Base-by-base conservation (phyloP, 169 alveolate genomes). In the Plasmodium relictum region DNA sequence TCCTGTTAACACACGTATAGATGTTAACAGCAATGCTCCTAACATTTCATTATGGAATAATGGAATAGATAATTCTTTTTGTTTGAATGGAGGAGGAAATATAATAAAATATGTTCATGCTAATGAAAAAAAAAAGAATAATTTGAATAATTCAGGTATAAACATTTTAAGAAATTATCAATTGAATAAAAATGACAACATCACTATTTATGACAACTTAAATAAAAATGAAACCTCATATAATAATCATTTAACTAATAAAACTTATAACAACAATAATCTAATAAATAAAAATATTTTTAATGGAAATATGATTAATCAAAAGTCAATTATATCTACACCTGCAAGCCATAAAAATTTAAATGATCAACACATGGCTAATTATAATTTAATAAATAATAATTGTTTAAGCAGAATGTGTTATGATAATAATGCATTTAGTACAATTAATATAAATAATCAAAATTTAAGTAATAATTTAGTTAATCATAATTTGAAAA, bases 191-290 rank as follows among this genome's bases (percentile, higher is more conserved):
- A 16, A 20, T 37, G 39, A 41, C 39, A 31, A 52, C 20, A 73
- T 22, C 66, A 37, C 22, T n/a, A 2, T 9, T 63, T 73, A 73
- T 58, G 22, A 41, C 44, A 22, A 56, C 56, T 14, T 58, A 16
- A 42, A 65, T 31, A 6, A 22, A 18, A 56, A 26, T 18, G 73
- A 24, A 41, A 14, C 3, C 20, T 4, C 62, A 6, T 26, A 14
- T 59, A 73, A 59, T 42, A 42, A 22, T 16, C 24, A 58, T 14
- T 20, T 20, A 42, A 41, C 56, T 71, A 73, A 48, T 65, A 73
- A 61, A 65, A 10, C 58, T 48, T 2, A 14, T 37, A 61, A 22
- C 37, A 50, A 20, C 68, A 16, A 9, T 56, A 16, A 16, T 14
- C 0, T 14, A 14, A 16, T 56, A 14, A 56, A 56, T 56, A 56